phyloP scores from a whole-genome alignment of 108 stramenopile genomes.

The Hondaea fermentalgiana region DNA sequence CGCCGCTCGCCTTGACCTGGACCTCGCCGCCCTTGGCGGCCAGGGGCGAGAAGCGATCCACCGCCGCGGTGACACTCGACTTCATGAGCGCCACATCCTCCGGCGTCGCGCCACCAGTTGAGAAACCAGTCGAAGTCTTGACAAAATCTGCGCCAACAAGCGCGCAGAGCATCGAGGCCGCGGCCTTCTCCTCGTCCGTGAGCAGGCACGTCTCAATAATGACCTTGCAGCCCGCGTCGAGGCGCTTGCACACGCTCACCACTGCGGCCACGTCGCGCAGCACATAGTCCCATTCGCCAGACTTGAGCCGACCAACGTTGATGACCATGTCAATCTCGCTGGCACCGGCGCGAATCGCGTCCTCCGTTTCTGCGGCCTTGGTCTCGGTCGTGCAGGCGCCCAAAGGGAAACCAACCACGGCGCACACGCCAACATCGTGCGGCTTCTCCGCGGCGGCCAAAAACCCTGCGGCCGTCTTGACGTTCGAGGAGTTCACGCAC shows the following conservation, averaged over 20 bases:
- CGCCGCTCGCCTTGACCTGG: conserved; percentile 31
- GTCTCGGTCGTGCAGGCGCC: background rate
- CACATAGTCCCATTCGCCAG: background rate
- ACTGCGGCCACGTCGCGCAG: conserved; percentile 12
- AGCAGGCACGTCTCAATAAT: conserved; percentile 28
- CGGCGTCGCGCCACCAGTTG: conserved; percentile 15
- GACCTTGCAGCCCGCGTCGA: background rate
- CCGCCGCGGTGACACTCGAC: background rate
- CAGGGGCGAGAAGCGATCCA: background rate
- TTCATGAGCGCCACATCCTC: conserved; percentile 15
- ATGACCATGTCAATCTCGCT: conserved; percentile 31
- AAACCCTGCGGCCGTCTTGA: background rate
- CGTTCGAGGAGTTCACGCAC: background rate
- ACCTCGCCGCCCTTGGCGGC: background rate
- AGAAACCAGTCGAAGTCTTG: conserved; percentile 32
- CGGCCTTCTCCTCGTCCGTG: conserved; percentile 18
- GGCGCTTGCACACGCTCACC: background rate
- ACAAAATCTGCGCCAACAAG: conserved; percentile 16
- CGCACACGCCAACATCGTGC: background rate
- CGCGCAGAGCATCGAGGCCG: background rate
- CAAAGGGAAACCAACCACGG: conserved; percentile 29
- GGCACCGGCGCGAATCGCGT: conserved; percentile 20
- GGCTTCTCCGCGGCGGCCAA: background rate
- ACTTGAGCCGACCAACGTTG: conserved; percentile 14
- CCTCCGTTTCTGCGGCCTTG: conserved; percentile 19